These are phyloP conservation scores for Omphalotus guepiniiformis DNA, from an alignment of 768 basidiomycete species.

Conservation along the genomic window DNA sequence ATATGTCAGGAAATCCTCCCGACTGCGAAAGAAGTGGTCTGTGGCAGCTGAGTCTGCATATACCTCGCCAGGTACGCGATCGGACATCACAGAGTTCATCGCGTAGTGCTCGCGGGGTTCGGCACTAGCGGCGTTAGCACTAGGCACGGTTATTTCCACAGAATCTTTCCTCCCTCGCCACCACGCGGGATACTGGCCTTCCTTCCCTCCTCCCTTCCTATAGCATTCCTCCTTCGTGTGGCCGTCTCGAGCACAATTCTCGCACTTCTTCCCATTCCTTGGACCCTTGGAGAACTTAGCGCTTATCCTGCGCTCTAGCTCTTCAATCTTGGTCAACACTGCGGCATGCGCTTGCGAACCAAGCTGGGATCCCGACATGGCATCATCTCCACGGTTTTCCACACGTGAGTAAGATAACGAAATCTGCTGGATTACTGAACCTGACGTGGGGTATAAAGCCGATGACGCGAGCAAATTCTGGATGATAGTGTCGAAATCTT, in stretches of 20 bases:
- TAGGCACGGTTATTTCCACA: no score
- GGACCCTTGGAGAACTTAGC: background rate
- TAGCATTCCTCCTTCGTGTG: background rate
- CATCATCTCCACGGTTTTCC: background rate
- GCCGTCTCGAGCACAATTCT: background rate
- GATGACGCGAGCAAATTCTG: background rate
- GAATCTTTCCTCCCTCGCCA: background rate
- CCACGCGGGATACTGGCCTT: background rate
- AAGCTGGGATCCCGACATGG: background rate
- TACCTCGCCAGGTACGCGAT: background rate
- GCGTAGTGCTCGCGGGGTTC: background rate
- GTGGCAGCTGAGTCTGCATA: background rate
- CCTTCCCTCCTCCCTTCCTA: background rate
- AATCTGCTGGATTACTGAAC: conserved; percentile 3
- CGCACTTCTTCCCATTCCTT: background rate
- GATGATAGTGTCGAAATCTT: conserved; percentile 1
- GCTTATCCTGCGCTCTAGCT: background rate
- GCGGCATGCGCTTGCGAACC: background rate
- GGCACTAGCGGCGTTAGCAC: background rate
- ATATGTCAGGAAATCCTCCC: background rate
- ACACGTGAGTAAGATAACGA: background rate
- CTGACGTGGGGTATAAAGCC: background rate
- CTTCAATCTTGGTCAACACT: background rate
- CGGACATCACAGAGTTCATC: background rate
- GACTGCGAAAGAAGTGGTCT: background rate